These are phyloP conservation scores for Ensete glaucum DNA, from an alignment of 176 grass and related monocot species.

Conservation along the genomic window DNA sequence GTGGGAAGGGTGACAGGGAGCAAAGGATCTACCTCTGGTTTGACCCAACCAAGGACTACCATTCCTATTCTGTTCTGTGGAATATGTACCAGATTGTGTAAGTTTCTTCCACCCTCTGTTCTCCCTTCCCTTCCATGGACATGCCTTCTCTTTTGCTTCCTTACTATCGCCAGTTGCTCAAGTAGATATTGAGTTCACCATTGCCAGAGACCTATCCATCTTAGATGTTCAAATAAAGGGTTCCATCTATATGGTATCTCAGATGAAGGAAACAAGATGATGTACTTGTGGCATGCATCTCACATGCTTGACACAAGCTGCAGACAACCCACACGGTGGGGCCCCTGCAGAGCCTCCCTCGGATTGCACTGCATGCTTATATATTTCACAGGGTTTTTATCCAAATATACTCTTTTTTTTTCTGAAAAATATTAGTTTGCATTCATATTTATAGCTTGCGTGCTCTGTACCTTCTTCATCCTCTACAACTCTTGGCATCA, in stretches of 20 bases:
- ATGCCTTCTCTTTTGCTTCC: too few species aligned
- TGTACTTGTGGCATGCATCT: neutral
- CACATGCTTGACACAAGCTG: neutral
- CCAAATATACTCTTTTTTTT: too few species aligned
- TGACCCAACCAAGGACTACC: slow-evolving; percentile 10
- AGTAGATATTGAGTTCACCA: too few species aligned
- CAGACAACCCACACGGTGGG: neutral
- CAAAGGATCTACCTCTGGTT: slow-evolving; percentile 13
- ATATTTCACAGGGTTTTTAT: too few species aligned
- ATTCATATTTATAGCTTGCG: too few species aligned
- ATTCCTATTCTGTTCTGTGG: neutral
- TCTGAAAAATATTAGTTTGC: too few species aligned
- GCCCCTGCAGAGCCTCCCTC: neutral
- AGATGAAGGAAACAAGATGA: neutral
- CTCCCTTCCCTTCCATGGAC: neutral
- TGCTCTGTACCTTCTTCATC: too few species aligned
- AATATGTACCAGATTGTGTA: slow-evolving; percentile 9
- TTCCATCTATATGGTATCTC: too few species aligned
- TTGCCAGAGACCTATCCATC: too few species aligned
- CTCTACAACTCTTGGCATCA: too few species aligned
- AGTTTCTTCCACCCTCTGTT: neutral
- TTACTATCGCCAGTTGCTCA: too few species aligned
- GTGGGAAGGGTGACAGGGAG: slow-evolving; percentile 3
- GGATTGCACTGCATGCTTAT: neutral
- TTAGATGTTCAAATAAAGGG: too few species aligned